A percentile compares a stretch with the other conserved stretches of the same genome.
Evolutionary conservation across 1,284 basidiomycete genomes (phyloP).

Genomic region (Stygiomarasmius scandens): DNA sequence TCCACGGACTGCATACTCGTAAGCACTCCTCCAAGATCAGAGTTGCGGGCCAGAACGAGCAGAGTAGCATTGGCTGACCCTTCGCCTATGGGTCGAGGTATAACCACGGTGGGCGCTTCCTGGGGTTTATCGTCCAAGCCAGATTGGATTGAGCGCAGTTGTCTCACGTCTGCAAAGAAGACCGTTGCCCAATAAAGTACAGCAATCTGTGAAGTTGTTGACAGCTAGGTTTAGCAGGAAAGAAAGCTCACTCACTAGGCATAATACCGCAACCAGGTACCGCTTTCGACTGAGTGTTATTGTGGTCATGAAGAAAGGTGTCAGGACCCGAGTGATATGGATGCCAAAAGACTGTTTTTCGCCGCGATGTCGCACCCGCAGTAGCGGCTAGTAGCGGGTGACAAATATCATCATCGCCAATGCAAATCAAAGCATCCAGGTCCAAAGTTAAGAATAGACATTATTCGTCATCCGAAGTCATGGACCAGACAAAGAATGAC

Average conservation of each 20-base stretch:
- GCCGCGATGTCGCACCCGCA: too few relatives aligned
- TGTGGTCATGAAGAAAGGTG: not conserved
- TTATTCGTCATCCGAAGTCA: too few relatives aligned
- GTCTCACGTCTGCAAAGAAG: not conserved
- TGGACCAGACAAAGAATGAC: too few relatives aligned
- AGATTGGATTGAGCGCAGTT: not conserved
- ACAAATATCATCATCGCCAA: too few relatives aligned
- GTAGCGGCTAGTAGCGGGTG: too few relatives aligned
- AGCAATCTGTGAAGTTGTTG: not conserved
- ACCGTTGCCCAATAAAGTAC: not conserved
- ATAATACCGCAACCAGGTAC: not conserved
- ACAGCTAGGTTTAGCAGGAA: not conserved
- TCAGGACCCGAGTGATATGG: too few relatives aligned
- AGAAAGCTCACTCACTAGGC: not conserved
- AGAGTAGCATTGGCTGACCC: conserved; percentile 45
- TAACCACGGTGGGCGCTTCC: not conserved
- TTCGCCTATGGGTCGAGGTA: conserved; percentile 3
- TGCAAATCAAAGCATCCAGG: too few relatives aligned
- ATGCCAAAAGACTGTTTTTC: too few relatives aligned
- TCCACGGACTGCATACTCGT: conserved; percentile 51
- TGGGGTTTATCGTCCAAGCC: not conserved
- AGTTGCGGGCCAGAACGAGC: conserved; percentile 47
- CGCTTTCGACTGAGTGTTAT: not conserved
- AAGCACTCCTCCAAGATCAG: conserved; percentile 39
- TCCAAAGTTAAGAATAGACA: too few relatives aligned